Conservation (phyloP, 2,329 filamentous ascomycete species). For the Xylaria polymorpha region DNA sequence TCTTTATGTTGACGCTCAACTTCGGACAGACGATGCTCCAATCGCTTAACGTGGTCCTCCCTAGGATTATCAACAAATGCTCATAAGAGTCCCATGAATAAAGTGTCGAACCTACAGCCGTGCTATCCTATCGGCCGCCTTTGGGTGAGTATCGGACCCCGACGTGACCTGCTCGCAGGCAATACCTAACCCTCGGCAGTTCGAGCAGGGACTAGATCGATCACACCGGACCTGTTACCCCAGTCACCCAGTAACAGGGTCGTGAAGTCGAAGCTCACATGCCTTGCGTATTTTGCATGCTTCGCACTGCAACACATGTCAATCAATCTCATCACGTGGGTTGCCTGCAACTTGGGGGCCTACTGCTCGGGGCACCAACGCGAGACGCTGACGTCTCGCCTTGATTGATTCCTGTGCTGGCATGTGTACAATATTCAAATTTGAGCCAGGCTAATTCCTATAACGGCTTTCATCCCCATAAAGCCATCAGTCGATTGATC, state of each 20-base stretch:
- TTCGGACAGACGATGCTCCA: slow-evolving; percentile 1
- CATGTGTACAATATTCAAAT: not conserved
- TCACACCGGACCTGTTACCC: slow-evolving; percentile 9
- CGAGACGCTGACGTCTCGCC: slow-evolving; percentile 8
- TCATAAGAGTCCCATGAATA: not conserved
- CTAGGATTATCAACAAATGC: not conserved
- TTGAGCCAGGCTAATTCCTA: not conserved
- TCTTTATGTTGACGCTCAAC: not conserved
- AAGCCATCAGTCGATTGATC: not conserved
- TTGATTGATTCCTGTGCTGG: slow-evolving; percentile 4
- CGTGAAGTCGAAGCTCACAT: not conserved
- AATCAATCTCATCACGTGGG: not conserved
- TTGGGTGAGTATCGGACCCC: not conserved
- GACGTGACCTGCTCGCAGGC: slow-evolving; percentile 1
- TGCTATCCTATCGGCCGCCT: slow-evolving; percentile 13
- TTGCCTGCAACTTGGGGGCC: not conserved
- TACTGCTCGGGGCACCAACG: slow-evolving; percentile 12
- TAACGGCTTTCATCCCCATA: not conserved
- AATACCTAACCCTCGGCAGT: slow-evolving; percentile 6
- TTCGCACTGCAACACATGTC: not conserved
- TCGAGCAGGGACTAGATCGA: slow-evolving; percentile 12
- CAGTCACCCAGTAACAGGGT: not conserved
- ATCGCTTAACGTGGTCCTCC: slow-evolving; percentile 1
- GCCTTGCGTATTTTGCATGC: slow-evolving; percentile 14
- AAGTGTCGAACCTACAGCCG: not conserved